Conservation (phyloP, 371 early-diverging fungal genomes). For the Rhizopus arrhizus region DNA sequence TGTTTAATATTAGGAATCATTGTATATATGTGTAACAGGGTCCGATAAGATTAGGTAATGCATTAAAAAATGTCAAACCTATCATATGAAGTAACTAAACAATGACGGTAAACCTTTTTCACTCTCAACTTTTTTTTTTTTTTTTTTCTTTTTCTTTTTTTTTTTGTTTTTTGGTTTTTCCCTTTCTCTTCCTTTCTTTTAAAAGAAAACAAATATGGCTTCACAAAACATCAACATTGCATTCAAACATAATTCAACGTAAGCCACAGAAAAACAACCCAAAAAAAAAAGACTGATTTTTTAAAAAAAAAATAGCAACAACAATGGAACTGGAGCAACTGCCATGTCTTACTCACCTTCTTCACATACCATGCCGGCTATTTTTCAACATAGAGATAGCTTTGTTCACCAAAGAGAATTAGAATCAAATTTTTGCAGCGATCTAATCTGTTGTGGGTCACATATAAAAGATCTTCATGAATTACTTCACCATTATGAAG, state of each 20-base stretch:
- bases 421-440: slow-evolving; percentile 86
- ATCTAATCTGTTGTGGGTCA: slow-evolving; percentile 90
- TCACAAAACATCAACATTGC: slow-evolving; percentile 31
- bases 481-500: slow-evolving; percentile 91
- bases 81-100: neutral
- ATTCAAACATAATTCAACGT: slow-evolving; percentile 29
- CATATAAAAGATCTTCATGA: slow-evolving; percentile 84
- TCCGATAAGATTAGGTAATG: slow-evolving; percentile 1
- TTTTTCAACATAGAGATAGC: slow-evolving; percentile 66
- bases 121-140: neutral
- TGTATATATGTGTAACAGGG: neutral
- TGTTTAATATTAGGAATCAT: neutral
- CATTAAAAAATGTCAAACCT: slow-evolving; percentile 4
- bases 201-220: slow-evolving; percentile 15
- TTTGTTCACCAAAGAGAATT: slow-evolving; percentile 71
- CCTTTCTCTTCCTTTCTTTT: slow-evolving; percentile 1
- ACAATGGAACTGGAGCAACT: slow-evolving; percentile 10
- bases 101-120: neutral
- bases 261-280: slow-evolving; percentile 6
- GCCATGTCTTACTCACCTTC: slow-evolving; percentile 32
- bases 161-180: neutral
- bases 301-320: neutral
- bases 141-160: slow-evolving; percentile 8
- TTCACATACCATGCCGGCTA: slow-evolving; percentile 31
- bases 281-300: neutral